Evolutionary conservation across 2,329 filamentous ascomycete species (phyloP).

Genomic region (Aspergillus ustus): DNA sequence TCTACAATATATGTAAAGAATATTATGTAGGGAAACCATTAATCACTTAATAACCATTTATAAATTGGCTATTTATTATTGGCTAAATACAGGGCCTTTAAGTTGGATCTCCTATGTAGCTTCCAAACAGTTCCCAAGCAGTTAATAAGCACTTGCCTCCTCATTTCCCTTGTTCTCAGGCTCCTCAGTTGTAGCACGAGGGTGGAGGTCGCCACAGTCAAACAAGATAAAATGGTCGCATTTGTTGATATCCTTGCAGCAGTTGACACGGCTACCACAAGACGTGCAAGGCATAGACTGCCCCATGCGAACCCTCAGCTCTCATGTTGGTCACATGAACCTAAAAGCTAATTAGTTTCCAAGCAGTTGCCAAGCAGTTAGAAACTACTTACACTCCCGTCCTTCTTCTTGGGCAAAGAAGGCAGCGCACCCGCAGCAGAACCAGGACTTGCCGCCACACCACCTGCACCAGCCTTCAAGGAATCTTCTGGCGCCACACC

Average conservation of each 20-base stretch:
- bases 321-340: background rate
- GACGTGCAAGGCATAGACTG: background rate
- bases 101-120: too few species aligned
- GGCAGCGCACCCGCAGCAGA: background rate
- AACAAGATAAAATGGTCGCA: background rate
- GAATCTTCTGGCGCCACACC: background rate
- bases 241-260: background rate
- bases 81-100: too few species aligned
- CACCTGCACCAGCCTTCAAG: background rate
- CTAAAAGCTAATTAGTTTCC: background rate
- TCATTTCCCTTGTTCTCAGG: too few species aligned
- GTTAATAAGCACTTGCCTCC: too few species aligned
- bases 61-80: too few species aligned
- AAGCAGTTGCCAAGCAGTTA: background rate
- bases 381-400: background rate
- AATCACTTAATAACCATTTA: too few species aligned
- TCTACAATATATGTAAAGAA: too few species aligned
- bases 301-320: background rate
- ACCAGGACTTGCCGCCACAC: background rate
- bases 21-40: too few species aligned
- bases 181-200: too few species aligned
- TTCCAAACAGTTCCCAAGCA: too few species aligned
- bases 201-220: slow-evolving; percentile 4
- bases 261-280: background rate
- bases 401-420: background rate